phyloP scores from a whole-genome alignment of 1,284 basidiomycete species.

The Coriolopsis trogii region DNA sequence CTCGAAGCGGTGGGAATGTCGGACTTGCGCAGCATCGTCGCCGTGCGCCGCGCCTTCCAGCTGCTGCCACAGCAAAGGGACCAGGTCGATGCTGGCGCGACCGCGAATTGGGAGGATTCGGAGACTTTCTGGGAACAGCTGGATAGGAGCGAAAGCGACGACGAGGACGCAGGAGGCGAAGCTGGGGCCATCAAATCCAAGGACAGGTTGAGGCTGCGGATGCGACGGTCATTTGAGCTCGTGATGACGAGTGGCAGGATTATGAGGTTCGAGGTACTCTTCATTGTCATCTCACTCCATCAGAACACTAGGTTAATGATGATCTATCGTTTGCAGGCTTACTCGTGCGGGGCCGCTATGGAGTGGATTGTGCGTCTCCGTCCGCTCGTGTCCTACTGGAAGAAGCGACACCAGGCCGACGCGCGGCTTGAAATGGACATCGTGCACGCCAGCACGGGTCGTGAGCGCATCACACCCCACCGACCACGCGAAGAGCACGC shows the following conservation, averaged over 20 bases:
- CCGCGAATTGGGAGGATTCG: conserved; percentile 37
- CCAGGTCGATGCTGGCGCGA: conserved; percentile 30
- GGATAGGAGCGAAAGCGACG: conserved; percentile 49
- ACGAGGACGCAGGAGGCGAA: conserved; percentile 70
- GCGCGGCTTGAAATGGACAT: conserved; percentile 81
- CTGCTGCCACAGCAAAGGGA: conserved; percentile 42
- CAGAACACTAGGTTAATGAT: not conserved
- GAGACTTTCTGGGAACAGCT: conserved; percentile 43
- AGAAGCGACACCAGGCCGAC: conserved; percentile 66
- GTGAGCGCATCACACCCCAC: conserved; percentile 59
- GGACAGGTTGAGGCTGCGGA: conserved; percentile 54
- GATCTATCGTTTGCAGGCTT: conserved; percentile 44
- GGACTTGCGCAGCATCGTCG: conserved; percentile 68
- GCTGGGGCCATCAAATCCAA: conserved; percentile 46
- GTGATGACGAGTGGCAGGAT: conserved; percentile 69
- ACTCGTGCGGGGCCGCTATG: conserved; percentile 63
- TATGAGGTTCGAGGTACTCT: conserved; percentile 71
- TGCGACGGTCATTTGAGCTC: conserved; percentile 79
- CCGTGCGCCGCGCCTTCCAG: conserved; percentile 66
- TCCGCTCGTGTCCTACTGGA: conserved; percentile 77
- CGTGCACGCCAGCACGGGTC: conserved; percentile 51
- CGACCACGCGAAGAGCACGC: conserved; percentile 43
- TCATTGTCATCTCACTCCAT: not conserved
- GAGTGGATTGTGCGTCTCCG: conserved; percentile 82
- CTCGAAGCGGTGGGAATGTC: conserved; percentile 64